A percentile compares a stretch with the other conserved stretches of the same genome.
phyloP scores from a whole-genome alignment of 2,329 filamentous ascomycete genomes.

The Alternaria gansuensis region DNA sequence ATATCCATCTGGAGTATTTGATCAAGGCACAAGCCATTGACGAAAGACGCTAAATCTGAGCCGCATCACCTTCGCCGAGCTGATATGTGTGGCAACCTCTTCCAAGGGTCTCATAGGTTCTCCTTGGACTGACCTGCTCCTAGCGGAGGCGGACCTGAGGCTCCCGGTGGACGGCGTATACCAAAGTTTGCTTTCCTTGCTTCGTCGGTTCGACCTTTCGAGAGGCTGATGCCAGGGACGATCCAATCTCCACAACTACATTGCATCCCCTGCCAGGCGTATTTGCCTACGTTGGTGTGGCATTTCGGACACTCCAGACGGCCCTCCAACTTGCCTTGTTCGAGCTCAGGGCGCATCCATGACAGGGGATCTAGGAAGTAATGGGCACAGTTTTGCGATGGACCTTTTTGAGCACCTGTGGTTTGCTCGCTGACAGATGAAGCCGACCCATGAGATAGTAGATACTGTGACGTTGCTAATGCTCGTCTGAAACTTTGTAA shows the following conservation, averaged over 20 bases:
- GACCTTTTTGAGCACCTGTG: slow-evolving; percentile 17
- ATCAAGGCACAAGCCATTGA: background rate
- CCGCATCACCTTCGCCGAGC: background rate
- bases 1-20: slow-evolving; percentile 1
- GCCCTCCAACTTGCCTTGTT: slow-evolving; percentile 82
- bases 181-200: slow-evolving; percentile 49
- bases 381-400: slow-evolving; percentile 72
- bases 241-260: slow-evolving; percentile 93
- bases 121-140: slow-evolving; percentile 15
- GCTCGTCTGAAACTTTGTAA: slow-evolving; percentile 59
- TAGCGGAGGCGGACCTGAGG: slow-evolving; percentile 18
- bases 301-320: slow-evolving; percentile 88
- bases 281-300: slow-evolving; percentile 84
- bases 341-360: slow-evolving; percentile 92
- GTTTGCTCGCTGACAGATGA: slow-evolving; percentile 23
- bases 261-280: slow-evolving; percentile 94
- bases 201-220: slow-evolving; percentile 84
- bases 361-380: slow-evolving; percentile 90
- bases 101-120: slow-evolving; percentile 19
- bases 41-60: slow-evolving; percentile 5
- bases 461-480: slow-evolving; percentile 71
- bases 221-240: slow-evolving; percentile 86
- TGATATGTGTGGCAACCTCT: background rate
- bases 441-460: slow-evolving; percentile 68
- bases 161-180: slow-evolving; percentile 50